Conservation (phyloP, 2,329 filamentous ascomycete genomes). For the Aspergillus texensis region DNA sequence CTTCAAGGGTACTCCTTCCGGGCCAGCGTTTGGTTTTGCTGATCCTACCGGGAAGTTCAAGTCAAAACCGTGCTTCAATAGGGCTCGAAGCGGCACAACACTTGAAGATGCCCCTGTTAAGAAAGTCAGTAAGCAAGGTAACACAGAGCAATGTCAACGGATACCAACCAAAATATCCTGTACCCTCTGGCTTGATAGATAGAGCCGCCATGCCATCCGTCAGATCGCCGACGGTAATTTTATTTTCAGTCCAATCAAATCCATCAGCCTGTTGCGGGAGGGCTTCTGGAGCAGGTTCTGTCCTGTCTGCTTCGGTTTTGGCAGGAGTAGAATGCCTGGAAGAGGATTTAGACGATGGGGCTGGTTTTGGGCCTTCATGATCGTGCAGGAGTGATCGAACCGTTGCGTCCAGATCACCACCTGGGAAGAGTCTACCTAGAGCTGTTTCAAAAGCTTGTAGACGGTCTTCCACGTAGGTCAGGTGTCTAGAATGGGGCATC, state of each 20-base stretch:
- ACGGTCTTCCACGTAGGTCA: slow-evolving; percentile 45
- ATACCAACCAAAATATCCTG: slow-evolving; percentile 41
- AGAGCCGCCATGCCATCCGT: slow-evolving; percentile 46
- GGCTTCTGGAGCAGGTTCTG: slow-evolving; percentile 48
- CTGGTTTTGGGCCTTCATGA: slow-evolving; percentile 34
- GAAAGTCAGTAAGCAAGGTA: slow-evolving; percentile 6
- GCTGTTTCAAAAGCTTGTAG: slow-evolving; percentile 43
- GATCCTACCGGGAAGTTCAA: slow-evolving; percentile 38
- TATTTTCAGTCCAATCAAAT: slow-evolving; percentile 44
- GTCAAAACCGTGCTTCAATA: slow-evolving; percentile 44
- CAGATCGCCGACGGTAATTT: slow-evolving; percentile 41
- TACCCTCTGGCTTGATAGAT: slow-evolving; percentile 43
- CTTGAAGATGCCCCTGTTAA: slow-evolving; percentile 40
- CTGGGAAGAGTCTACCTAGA: slow-evolving; percentile 41
- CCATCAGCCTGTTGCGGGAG: slow-evolving; percentile 43
- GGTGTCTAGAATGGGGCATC: slow-evolving; percentile 29
- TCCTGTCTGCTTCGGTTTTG: slow-evolving; percentile 36
- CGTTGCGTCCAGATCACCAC: slow-evolving; percentile 43
- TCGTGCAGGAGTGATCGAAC: slow-evolving; percentile 42
- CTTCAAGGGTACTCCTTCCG: slow-evolving; percentile 38
- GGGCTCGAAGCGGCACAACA: slow-evolving; percentile 42
- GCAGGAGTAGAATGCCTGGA: slow-evolving; percentile 42
- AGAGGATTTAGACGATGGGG: slow-evolving; percentile 39
- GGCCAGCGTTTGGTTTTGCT: slow-evolving; percentile 23
- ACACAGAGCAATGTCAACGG: not conserved